phyloP scores from a whole-genome alignment of 768 basidiomycete genomes.

The Nidula microcarpa region DNA sequence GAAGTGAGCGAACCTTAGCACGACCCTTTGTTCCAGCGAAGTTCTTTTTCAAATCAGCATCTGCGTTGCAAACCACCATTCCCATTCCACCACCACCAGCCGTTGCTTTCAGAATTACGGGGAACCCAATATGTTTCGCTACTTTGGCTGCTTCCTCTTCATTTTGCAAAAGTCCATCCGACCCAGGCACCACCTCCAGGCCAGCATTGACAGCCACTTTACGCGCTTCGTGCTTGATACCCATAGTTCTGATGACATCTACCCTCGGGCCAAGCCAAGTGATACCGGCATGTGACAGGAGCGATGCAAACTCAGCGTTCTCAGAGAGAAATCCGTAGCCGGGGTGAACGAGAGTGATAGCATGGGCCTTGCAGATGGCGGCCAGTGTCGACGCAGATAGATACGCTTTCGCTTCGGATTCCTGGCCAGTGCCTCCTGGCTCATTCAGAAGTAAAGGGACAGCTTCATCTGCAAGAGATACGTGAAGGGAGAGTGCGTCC shows the following conservation, averaged over 20 bases:
- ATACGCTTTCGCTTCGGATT: conserved; percentile 43
- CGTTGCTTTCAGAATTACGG: conserved; percentile 65
- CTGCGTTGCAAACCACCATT: conserved; percentile 47
- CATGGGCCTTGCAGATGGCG: conserved; percentile 32
- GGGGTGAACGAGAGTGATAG: conserved; percentile 54
- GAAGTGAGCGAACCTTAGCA: conserved; percentile 37
- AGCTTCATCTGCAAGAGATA: conserved; percentile 50
- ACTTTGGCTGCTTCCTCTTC: conserved; percentile 35
- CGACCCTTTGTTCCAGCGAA: conserved; percentile 35
- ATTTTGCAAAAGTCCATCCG: conserved; percentile 39
- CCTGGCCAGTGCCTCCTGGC: not conserved
- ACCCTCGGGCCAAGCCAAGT: conserved; percentile 57
- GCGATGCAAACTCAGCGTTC: conserved; percentile 51
- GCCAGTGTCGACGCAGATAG: conserved; percentile 34
- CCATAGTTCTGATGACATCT: conserved; percentile 49
- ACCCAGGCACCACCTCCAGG: conserved; percentile 56
- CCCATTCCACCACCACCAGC: conserved; percentile 73
- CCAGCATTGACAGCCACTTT: conserved; percentile 40
- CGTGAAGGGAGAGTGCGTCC: conserved; percentile 58
- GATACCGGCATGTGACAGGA: conserved; percentile 43
- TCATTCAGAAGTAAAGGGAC: conserved; percentile 23
- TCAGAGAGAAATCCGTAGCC: conserved; percentile 69
- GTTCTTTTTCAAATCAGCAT: conserved; percentile 28
- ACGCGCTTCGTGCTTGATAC: conserved; percentile 59
- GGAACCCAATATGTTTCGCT: conserved; percentile 46